Evolutionary conservation across 805 yeast species (phyloP), one percentile per base, ranked within the genome.

Genomic region (Candida chilensis): DNA sequence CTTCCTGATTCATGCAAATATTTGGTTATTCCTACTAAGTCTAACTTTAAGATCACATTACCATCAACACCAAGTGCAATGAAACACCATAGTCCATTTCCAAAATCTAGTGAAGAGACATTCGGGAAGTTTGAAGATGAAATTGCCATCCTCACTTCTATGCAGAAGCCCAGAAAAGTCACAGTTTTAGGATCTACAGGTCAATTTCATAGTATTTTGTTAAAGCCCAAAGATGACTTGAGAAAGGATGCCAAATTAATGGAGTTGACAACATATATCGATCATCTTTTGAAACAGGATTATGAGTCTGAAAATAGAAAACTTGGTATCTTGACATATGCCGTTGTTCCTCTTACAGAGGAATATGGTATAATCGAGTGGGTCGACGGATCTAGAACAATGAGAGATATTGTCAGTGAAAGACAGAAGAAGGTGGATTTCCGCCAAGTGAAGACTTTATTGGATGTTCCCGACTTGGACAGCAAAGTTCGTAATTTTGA

Each of bases 171-270:
- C 0, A 73, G 85, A 41, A 78, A 83, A 39, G 59, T 92, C 6
- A 73, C 73, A 10, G 58, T 90, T 3, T 52, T 72, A 24, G 98
- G 97, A 0, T 74, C 84, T 2, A 84, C 90, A 53, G 88, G 90
- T 6, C 54, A 57, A n/a, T 51, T 60, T 1, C 88, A 88, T 48
- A 70, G 79, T 13, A 65, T 92, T 11, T 66, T 92, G 57, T 78
- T 94, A 42, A 92, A 92, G 47, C 76, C 79, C 6, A 71, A 76
- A 37, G 99, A 92, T 53, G 98, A 92, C 57, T 78, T 94, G 13
- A 61, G 97, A 39, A 94, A 94, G 47, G 99, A 94, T 60, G 92
- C 95, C 4, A 82, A 94, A 42, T 73, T 90, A 31, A 82, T 87
- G 82, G 92, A 94, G 42, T 80, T 92, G 42, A 85, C 96, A 0